Percentiles rank a stretch among this genome's conserved stretches.
Conservation (phyloP, 768 basidiomycete species). For the Tulasnella sp. region DNA sequence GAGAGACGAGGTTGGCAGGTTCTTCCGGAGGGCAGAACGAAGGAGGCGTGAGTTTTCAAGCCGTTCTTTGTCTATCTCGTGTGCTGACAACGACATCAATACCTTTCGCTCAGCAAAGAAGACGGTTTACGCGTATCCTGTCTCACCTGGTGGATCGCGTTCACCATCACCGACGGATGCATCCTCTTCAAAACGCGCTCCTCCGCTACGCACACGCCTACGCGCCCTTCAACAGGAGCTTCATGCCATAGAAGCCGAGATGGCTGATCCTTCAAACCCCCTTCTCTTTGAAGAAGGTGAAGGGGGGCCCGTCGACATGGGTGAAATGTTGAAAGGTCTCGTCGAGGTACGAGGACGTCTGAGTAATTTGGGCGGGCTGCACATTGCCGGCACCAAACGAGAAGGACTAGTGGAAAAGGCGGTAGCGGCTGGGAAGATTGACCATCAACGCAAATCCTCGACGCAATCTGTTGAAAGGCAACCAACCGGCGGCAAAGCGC, state of each 20-base stretch:
- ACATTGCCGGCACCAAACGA: not conserved
- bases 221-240: constrained; percentile 66
- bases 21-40: constrained; percentile 59
- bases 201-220: constrained; percentile 35
- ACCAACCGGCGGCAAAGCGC: not conserved
- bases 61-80: not conserved
- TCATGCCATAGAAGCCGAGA: constrained; percentile 61
- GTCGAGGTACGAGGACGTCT: constrained; percentile 61
- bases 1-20: constrained; percentile 53
- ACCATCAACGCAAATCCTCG: constrained; percentile 15
- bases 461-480: constrained; percentile 6
- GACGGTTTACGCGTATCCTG: constrained; percentile 55
- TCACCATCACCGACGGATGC: constrained; percentile 31
- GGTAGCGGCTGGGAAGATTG: not conserved
- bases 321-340: constrained; percentile 61
- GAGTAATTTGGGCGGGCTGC: constrained; percentile 39
- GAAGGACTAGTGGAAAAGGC: constrained; percentile 4
- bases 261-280: constrained; percentile 71
- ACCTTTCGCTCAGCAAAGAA: constrained; percentile 25
- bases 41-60: constrained; percentile 34
- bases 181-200: constrained; percentile 24
- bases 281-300: constrained; percentile 45
- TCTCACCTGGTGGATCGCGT: constrained; percentile 30
- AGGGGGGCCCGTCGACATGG: constrained; percentile 37
- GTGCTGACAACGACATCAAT: not conserved